Base-by-base conservation (phyloP, 768 basidiomycete genomes). In the Sporobolomyces roseus region DNA sequence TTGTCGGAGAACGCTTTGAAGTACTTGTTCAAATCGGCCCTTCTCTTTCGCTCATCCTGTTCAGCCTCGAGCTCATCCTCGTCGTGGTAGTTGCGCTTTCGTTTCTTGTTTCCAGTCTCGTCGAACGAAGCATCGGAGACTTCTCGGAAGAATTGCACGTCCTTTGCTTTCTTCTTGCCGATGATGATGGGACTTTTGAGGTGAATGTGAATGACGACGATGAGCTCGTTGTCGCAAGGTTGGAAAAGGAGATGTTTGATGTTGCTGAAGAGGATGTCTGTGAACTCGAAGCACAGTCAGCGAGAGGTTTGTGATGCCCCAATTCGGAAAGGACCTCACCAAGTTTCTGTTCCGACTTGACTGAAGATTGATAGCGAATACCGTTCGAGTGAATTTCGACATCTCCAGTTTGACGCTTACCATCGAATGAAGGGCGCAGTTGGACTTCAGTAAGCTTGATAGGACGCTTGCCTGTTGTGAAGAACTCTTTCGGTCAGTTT, bases 11-110 rank as follows among this genome's bases (percentile, higher is more conserved):
- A 99, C 29, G 85, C 82, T 77, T 90, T 92, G 79, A 98, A 93
- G 77, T 96, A 91, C 77, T 88, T 91, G 82, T 99, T 98, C 43
- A 96, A 82, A 79, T 88, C 82, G 60, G 88, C 89, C 59, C 93
- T 82, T 35, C 92, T 87, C 79, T 89, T 91, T 56, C 93, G 83
- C 78, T 99, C 96, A 78, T 93, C 91, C 77, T 98, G 94, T 77
- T 98, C 96, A 81, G 94, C 89, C 81, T 98, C 93, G 68, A 98
- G 93, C 80, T 98, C 96, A 77, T 99, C 96, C 78, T 99, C 96
- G 76, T 98, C 96, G 62, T 75, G 71, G 33, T 93, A 93, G 76
- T 97, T 97, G 63, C 94, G 86, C 75, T 93, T 90, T 62, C 94
- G 86, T 79, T 98, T 98, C 74, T 93, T 85, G 75, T 98, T 98